A percentile compares a stretch with the other conserved stretches of the same genome.
phyloP scores from a whole-genome alignment of 225 moss, liverwort and hornwort genomes.

The Thuidium tamariscinum region DNA sequence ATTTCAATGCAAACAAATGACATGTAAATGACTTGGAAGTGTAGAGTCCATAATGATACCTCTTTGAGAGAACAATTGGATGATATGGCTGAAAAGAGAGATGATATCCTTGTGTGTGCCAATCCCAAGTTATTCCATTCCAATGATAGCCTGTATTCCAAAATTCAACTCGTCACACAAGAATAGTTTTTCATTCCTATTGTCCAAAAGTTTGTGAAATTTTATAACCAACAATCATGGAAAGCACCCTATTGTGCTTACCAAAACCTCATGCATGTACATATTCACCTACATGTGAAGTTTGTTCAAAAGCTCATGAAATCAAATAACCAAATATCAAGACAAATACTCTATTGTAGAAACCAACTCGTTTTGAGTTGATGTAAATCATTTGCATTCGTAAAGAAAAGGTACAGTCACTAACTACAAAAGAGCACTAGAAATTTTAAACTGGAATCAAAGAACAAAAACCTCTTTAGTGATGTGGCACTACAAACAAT shows the following conservation, averaged over 20 bases:
- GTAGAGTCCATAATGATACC: background rate
- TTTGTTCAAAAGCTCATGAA: background rate
- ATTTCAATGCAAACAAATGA: too few relatives aligned
- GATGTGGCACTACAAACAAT: slow-evolving; percentile 38
- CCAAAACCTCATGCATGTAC: background rate
- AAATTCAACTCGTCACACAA: background rate
- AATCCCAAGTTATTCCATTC: slow-evolving; percentile 56
- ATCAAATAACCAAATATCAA: background rate
- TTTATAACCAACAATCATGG: background rate
- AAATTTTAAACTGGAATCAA: background rate
- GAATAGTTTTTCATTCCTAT: background rate
- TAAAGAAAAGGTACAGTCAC: background rate
- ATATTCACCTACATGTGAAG: background rate
- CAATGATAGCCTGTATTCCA: slow-evolving; percentile 22
- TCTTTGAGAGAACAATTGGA: slow-evolving; percentile 31
- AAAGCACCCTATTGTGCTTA: background rate
- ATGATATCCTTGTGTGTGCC: slow-evolving; percentile 38
- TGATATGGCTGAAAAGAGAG: slow-evolving; percentile 41
- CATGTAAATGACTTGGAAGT: background rate
- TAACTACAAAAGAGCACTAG: background rate
- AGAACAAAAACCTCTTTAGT: slow-evolving; percentile 20
- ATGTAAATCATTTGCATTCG: background rate
- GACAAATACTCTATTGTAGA: too few relatives aligned
- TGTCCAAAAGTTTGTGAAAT: background rate
- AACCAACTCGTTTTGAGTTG: background rate